phyloP scores from a whole-genome alignment of 1,284 basidiomycete genomes.

The Puccinia horiana region DNA sequence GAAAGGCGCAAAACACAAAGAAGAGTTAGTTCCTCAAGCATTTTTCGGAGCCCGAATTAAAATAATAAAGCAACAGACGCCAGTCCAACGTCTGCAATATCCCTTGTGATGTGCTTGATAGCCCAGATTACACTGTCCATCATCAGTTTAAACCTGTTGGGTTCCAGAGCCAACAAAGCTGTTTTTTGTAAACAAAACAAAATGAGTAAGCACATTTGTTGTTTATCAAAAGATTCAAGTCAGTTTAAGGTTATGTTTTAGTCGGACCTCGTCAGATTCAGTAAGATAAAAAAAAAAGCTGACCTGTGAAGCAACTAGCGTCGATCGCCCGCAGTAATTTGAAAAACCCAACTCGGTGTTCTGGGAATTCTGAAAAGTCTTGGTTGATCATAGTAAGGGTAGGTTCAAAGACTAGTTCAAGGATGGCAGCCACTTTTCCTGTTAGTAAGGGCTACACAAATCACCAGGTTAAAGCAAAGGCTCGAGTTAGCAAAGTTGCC shows the following conservation, averaged over 20 bases:
- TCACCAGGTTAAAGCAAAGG: background rate
- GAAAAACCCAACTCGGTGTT: slow-evolving; percentile 97
- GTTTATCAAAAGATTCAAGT: background rate
- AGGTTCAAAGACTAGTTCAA: slow-evolving; percentile 96
- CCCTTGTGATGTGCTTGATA: slow-evolving; percentile 99
- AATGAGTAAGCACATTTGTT: background rate
- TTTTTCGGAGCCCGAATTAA: background rate
- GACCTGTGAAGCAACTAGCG: slow-evolving; percentile 70
- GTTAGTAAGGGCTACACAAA: slow-evolving; percentile 69
- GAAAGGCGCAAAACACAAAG: slow-evolving; percentile 32
- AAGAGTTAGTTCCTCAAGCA: background rate
- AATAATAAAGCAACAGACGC: slow-evolving; percentile 61
- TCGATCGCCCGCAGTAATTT: slow-evolving; percentile 92
- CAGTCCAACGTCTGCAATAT: slow-evolving; percentile 93
- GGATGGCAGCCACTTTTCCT: slow-evolving; percentile 90
- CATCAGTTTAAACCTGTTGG: slow-evolving; percentile 93
- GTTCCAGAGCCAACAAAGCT: slow-evolving; percentile 83
- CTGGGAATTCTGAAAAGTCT: slow-evolving; percentile 96
- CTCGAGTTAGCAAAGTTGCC: background rate
- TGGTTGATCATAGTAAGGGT: slow-evolving; percentile 99
- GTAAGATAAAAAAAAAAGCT: background rate
- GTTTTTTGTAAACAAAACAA: slow-evolving; percentile 34
- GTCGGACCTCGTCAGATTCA: background rate
- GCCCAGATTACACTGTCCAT: slow-evolving; percentile 99
- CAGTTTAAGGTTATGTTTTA: background rate